phyloP scores from a whole-genome alignment of 148 eudicot genomes.

The Amaranthus palmeri region DNA sequence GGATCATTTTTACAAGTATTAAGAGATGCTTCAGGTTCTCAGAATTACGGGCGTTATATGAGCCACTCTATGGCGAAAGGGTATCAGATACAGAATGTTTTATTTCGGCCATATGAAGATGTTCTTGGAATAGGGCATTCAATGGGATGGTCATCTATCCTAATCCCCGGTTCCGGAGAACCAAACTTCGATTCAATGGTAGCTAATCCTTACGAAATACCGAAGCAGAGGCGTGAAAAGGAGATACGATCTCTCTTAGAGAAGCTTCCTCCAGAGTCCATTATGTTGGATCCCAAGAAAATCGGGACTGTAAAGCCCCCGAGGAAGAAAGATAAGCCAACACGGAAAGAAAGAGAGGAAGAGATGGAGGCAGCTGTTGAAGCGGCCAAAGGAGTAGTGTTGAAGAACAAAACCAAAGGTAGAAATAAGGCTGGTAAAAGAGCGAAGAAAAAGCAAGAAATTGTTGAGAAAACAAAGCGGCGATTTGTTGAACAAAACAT shows the following conservation, averaged over 20 bases:
- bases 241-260: conserved; percentile 66
- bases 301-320: conserved; percentile 52
- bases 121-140: conserved; percentile 81
- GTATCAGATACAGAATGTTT: conserved; percentile 49
- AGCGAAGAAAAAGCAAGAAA: conserved; percentile 53
- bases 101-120: conserved; percentile 81
- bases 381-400: conserved; percentile 35
- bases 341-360: conserved; percentile 54
- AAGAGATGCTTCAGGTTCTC: conserved; percentile 45
- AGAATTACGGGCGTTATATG: conserved; percentile 63
- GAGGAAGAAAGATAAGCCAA: conserved; percentile 50
- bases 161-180: conserved; percentile 84
- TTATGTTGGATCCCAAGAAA: conserved; percentile 67
- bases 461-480: conserved; percentile 46
- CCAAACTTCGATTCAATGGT: conserved; percentile 87
- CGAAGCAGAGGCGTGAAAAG: conserved; percentile 74
- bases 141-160: conserved; percentile 78
- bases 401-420: conserved; percentile 84
- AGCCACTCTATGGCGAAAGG: conserved; percentile 72
- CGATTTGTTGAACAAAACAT: conserved; percentile 51
- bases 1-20: conserved; percentile 65
- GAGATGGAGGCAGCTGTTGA: conserved; percentile 64
- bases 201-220: conserved; percentile 80
- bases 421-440: conserved; percentile 59
- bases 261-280: conserved; percentile 76